Evolutionary conservation across 129 eudicot genomes (phyloP).

Genomic region (Escallonia rubra): DNA sequence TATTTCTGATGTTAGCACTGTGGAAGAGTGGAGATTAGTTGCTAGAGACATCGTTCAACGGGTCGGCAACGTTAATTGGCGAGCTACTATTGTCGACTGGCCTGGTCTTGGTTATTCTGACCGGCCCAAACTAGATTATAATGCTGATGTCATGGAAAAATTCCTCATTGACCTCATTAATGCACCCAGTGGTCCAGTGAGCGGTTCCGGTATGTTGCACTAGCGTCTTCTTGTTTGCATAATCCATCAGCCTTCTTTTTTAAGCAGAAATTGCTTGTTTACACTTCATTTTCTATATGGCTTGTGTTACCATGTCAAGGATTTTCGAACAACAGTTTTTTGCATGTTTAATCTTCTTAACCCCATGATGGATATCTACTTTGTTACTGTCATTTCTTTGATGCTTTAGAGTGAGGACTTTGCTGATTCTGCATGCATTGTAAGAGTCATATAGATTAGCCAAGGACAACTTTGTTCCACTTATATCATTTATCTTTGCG

Average conservation of each 20-base stretch:
- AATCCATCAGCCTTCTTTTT: background rate
- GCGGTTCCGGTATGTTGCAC: conserved; percentile 38
- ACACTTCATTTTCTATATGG: background rate
- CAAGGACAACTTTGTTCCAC: too few species aligned
- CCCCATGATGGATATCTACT: too few species aligned
- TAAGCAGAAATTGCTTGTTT: background rate
- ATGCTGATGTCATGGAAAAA: conserved; percentile 85
- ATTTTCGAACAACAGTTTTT: too few species aligned
- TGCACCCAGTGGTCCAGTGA: conserved; percentile 55
- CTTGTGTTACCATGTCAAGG: background rate
- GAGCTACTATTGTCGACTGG: conserved; percentile 90
- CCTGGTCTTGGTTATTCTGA: conserved; percentile 95
- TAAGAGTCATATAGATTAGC: too few species aligned
- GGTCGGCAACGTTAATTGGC: conserved; percentile 48
- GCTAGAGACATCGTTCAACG: conserved; percentile 61
- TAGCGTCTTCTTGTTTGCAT: background rate
- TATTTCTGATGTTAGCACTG: conserved; percentile 95
- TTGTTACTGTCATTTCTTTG: background rate
- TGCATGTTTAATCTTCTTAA: too few species aligned
- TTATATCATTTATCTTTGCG: background rate
- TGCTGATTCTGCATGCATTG: too few species aligned
- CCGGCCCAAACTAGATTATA: conserved; percentile 78
- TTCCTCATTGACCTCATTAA: conserved; percentile 77
- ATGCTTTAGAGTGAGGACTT: background rate
- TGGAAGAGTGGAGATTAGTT: conserved; percentile 88